Evolutionary conservation across 2,329 filamentous ascomycete species (phyloP).

Genomic region (Drechslerella coelobrocha): DNA sequence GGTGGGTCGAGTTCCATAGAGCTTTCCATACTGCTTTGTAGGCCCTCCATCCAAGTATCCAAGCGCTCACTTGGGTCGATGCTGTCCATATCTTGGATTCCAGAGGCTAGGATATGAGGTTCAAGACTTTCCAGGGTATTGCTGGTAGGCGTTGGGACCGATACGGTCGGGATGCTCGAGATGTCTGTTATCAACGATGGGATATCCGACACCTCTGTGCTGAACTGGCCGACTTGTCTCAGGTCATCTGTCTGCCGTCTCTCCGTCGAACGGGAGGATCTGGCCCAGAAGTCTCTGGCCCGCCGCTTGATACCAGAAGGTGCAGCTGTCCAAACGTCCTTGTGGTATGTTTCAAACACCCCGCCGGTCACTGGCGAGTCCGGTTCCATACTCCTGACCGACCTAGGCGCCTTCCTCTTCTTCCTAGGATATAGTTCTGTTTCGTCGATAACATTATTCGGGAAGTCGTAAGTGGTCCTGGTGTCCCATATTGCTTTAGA

Average conservation of each 20-base stretch:
- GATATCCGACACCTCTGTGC: conserved; percentile 29
- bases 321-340: conserved; percentile 42
- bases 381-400: conserved; percentile 41
- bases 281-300: conserved; percentile 20
- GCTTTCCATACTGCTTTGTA: conserved; percentile 25
- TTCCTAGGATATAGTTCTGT: conserved; percentile 40
- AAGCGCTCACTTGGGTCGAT: conserved; percentile 33
- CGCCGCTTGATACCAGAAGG: conserved; percentile 27
- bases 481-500: conserved; percentile 48
- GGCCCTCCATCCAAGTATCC: conserved; percentile 39
- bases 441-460: conserved; percentile 48
- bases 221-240: conserved; percentile 40
- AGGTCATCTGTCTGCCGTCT: conserved; percentile 28
- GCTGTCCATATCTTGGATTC: conserved; percentile 30
- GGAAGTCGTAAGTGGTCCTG: conserved; percentile 46
- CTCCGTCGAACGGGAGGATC: conserved; percentile 9
- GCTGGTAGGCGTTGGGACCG: conserved; percentile 21
- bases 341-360: conserved; percentile 43
- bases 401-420: conserved; percentile 37
- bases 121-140: conserved; percentile 32
- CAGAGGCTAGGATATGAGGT: conserved; percentile 39
- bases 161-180: conserved; percentile 20
- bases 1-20: conserved; percentile 38
- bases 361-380: conserved; percentile 33
- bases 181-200: conserved; percentile 32